These are phyloP conservation scores for Starmerella roubikii DNA, from an alignment of 805 yeast species.

Conservation along the genomic window DNA sequence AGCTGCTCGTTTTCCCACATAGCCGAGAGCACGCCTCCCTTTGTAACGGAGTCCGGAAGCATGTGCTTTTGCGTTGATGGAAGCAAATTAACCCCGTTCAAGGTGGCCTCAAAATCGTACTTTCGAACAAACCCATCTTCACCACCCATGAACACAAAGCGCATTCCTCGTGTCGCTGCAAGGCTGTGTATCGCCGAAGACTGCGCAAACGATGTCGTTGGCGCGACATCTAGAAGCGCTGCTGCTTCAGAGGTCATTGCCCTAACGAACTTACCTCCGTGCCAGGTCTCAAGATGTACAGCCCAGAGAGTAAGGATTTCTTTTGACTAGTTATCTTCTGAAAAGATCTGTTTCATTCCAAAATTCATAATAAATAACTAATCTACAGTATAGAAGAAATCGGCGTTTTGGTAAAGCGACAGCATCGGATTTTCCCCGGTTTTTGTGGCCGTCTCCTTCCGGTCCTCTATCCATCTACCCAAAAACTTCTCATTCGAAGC, in stretches of 20 bases:
- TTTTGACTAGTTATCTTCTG: no score
- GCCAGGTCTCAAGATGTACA: no score
- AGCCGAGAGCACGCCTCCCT: constrained; percentile 68
- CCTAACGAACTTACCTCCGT: no score
- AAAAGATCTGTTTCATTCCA: no score
- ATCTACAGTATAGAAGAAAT: constrained; percentile 32
- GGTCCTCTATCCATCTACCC: constrained; percentile 52
- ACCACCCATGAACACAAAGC: constrained; percentile 87
- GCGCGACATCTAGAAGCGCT: constrained; percentile 48
- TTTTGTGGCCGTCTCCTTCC: constrained; percentile 50
- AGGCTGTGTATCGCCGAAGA: constrained; percentile 64
- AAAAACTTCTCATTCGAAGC: constrained; percentile 53
- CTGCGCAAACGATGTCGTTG: constrained; percentile 80
- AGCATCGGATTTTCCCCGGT: constrained; percentile 79
- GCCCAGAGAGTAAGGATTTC: no score
- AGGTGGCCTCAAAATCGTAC: constrained; percentile 71
- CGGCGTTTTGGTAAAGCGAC: constrained; percentile 60
- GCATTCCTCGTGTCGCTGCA: constrained; percentile 64
- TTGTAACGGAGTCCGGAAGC: constrained; percentile 68
- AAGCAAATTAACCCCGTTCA: constrained; percentile 74
- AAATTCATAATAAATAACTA: no score
- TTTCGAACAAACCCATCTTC: constrained; percentile 88
- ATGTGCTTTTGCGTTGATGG: constrained; percentile 88
- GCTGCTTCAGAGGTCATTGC: no score
- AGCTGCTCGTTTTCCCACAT: constrained; percentile 98